Evolutionary conservation across 495 filamentous ascomycete species (phyloP).

Genomic region (Annulohypoxylon maeteangense): DNA sequence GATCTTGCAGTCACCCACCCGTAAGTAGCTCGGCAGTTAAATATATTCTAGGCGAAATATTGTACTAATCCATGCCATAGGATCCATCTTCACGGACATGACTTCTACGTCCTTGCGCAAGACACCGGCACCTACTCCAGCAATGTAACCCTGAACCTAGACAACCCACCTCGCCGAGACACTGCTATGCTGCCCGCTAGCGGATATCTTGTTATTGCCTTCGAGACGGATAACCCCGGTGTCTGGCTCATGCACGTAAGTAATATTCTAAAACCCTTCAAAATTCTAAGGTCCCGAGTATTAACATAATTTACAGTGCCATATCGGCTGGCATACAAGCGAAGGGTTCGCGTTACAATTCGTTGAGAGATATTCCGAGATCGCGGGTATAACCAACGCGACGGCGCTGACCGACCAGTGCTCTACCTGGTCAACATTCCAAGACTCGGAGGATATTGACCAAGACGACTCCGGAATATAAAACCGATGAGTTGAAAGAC

Average conservation of each 20-base stretch:
- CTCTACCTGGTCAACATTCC: slow-evolving; percentile 55
- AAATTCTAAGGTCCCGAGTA: background rate
- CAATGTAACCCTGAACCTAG: slow-evolving; percentile 49
- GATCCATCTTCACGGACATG: slow-evolving; percentile 68
- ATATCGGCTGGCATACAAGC: slow-evolving; percentile 64
- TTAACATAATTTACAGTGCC: slow-evolving; percentile 36
- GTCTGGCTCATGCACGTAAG: slow-evolving; percentile 62
- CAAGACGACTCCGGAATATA: slow-evolving; percentile 62
- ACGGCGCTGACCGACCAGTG: slow-evolving; percentile 52
- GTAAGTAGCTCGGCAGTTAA: slow-evolving; percentile 20
- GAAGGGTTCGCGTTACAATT: slow-evolving; percentile 62
- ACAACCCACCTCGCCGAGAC: slow-evolving; percentile 67
- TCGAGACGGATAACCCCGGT: slow-evolving; percentile 68
- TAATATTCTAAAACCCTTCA: background rate
- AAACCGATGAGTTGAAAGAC: slow-evolving; percentile 2
- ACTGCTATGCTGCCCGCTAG: slow-evolving; percentile 63
- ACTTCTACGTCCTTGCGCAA: slow-evolving; percentile 67
- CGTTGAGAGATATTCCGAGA: slow-evolving; percentile 56
- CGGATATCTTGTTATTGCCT: slow-evolving; percentile 64
- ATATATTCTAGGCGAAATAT: no score
- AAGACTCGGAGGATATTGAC: slow-evolving; percentile 35
- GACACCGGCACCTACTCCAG: slow-evolving; percentile 33
- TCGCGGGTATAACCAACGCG: slow-evolving; percentile 50
- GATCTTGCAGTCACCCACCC: slow-evolving; percentile 28
- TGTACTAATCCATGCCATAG: slow-evolving; percentile 50